A percentile compares a stretch with the other conserved stretches of the same genome.
Evolutionary conservation across 2,329 filamentous ascomycete genomes (phyloP).

Genomic region (Xylaria sp.): DNA sequence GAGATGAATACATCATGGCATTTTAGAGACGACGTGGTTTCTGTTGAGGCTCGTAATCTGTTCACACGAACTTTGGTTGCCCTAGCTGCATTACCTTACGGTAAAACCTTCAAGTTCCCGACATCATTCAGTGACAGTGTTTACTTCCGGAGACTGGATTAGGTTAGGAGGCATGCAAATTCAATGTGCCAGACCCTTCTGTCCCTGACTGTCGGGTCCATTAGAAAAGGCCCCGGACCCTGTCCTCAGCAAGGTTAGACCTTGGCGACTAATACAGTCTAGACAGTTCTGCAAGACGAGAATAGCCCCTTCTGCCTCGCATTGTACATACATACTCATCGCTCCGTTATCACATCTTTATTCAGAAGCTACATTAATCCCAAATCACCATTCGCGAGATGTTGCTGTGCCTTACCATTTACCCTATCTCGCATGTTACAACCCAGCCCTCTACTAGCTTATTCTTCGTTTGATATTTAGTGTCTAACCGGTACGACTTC

Average conservation of each 20-base stretch:
- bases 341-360: background rate
- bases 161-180: too few relatives aligned
- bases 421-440: background rate
- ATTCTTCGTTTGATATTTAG: background rate
- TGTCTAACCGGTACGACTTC: background rate
- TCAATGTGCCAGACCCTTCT: background rate
- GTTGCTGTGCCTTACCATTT: background rate
- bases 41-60: background rate
- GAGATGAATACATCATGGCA: background rate
- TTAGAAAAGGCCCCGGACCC: too few relatives aligned
- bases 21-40: background rate
- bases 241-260: too few relatives aligned
- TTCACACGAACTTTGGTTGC: background rate
- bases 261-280: too few relatives aligned
- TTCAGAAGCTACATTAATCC: background rate
- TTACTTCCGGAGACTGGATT: background rate
- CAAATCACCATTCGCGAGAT: too few relatives aligned
- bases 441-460: background rate
- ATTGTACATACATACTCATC: too few relatives aligned
- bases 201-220: background rate
- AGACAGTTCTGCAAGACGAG: too few relatives aligned
- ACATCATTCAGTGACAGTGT: background rate
- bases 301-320: too few relatives aligned
- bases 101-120: background rate
- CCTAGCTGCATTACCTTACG: background rate